Evolutionary conservation across 176 grass and related monocot species (phyloP).

Genomic region (Rhynchospora breviuscula): DNA sequence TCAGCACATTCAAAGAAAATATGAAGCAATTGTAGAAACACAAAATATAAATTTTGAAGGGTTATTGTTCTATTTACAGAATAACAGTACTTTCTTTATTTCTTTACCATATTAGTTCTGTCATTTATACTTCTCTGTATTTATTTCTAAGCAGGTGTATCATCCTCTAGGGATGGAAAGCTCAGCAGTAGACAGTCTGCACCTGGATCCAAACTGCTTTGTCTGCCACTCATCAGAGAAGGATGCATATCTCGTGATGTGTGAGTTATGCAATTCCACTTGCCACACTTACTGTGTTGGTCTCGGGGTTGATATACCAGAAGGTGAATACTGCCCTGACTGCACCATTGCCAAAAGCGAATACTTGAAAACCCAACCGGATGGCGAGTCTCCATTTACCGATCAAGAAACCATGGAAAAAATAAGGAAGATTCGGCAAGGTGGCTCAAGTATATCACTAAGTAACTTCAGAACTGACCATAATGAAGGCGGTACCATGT

Average conservation of each 20-base stretch:
- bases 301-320: conserved; percentile 44
- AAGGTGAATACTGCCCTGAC: conserved; percentile 66
- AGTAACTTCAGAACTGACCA: conserved; percentile 33
- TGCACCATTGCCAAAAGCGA: conserved; percentile 42
- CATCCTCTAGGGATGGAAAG: conserved; percentile 45
- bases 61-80: not conserved
- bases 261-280: conserved; percentile 59
- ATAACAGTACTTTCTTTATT: not conserved
- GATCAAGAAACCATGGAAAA: conserved; percentile 26
- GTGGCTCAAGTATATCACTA: conserved; percentile 22
- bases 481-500: not conserved
- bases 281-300: conserved; percentile 59
- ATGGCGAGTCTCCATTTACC: conserved; percentile 13
- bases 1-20: not conserved
- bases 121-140: not conserved
- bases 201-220: conserved; percentile 38
- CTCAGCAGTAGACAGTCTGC: conserved; percentile 11
- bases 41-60: not conserved
- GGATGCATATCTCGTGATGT: conserved; percentile 55
- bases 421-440: conserved; percentile 14
- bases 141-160: conserved; percentile 35
- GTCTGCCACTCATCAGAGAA: conserved; percentile 38
- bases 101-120: not conserved
- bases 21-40: not conserved
- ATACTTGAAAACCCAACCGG: conserved; percentile 39